A percentile compares a stretch with the other conserved stretches of the same genome.
Conservation (phyloP, 169 alveolate genomes). For the Ichthyophthirius multifiliis region DNA sequence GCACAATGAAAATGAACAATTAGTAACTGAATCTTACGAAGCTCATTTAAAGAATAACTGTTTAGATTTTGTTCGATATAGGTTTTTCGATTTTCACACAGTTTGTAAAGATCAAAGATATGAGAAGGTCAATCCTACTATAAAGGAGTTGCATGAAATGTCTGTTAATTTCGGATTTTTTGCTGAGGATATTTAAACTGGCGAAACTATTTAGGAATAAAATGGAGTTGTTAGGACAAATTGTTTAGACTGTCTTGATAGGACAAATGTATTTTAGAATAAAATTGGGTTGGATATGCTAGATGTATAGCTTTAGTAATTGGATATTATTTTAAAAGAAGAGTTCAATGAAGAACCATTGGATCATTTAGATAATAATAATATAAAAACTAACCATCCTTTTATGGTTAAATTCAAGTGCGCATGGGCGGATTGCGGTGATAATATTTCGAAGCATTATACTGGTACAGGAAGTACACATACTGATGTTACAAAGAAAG, state of each 20-base stretch:
- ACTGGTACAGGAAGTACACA: conserved; percentile 80
- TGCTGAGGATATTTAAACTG: conserved; percentile 43
- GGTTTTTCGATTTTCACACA: conserved; percentile 38
- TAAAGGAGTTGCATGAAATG: conserved; percentile 36
- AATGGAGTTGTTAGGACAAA: conserved; percentile 74
- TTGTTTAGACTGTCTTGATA: conserved; percentile 83
- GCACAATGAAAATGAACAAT: conserved; percentile 55
- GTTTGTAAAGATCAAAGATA: conserved; percentile 52
- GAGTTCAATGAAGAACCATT: conserved; percentile 20
- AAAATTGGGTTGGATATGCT: conserved; percentile 46
- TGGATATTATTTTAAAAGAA: not conserved
- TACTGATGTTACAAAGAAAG: conserved; percentile 77
- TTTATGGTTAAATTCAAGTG: conserved; percentile 49
- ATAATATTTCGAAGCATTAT: conserved; percentile 59
- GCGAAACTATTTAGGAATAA: conserved; percentile 39
- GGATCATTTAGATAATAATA: conserved; percentile 27
- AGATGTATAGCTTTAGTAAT: not conserved
- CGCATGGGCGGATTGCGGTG: conserved; percentile 85
- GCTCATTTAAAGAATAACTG: conserved; percentile 24
- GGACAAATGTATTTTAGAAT: conserved; percentile 76
- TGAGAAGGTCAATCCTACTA: conserved; percentile 44
- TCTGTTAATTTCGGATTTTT: conserved; percentile 50
- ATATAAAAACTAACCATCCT: conserved; percentile 16
- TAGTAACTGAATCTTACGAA: conserved; percentile 51
- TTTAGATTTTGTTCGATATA: conserved; percentile 35